Base-by-base conservation (phyloP, 495 filamentous ascomycete species). In the Talaromyces thailandensis region DNA sequence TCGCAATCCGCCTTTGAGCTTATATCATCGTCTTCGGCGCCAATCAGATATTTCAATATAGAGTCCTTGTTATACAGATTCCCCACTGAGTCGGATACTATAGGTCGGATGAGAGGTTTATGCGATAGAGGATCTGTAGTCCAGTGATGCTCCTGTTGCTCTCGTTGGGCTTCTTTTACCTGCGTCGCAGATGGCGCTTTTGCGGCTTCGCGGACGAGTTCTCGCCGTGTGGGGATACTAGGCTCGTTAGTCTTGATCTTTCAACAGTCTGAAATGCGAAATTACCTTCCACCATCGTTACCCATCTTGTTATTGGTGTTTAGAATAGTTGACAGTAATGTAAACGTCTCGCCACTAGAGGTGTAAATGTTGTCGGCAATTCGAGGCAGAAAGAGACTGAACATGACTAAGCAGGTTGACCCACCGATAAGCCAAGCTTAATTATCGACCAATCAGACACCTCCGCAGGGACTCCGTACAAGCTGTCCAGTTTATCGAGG, bases 51-150 rank as follows among this genome's bases (percentile, higher is more conserved):
- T 66, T 91, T 86, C 43, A 99, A 76, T 48, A 98, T 82, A 0
- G 91, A 86, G 69, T 98, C 92, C 73, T 97, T 98, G 69, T 96
- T 98, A 78, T 96, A 99, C 2, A 99, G 84, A 23, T 87, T 88
- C 1, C 94, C 95, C 4, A 82, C 80, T 31, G 80, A 88, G 74
- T 99, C 94, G 1, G 91, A 93, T 14, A 98, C 93, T 1, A 93
- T 79, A 1, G 92, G 89, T 14, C 82, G 74, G 2, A 83, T 74
- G 3, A 98, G 81, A 0, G 84, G 84, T 65, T 86, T 83, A 43
- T 90, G 89, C 1, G 91, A 95, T 37, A 98, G 79, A 0, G 93
- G 92, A 63, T 93, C 95, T 58, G 85, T 88, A 0, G 79, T 84
- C 94, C 94, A 98, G 71, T 83, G 82, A 71, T 98, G 89, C 66